Evolutionary conservation across 1,139 yeast genomes (phyloP), one percentile per base, ranked within the genome.

Genomic region (Ogataea hybrid): DNA sequence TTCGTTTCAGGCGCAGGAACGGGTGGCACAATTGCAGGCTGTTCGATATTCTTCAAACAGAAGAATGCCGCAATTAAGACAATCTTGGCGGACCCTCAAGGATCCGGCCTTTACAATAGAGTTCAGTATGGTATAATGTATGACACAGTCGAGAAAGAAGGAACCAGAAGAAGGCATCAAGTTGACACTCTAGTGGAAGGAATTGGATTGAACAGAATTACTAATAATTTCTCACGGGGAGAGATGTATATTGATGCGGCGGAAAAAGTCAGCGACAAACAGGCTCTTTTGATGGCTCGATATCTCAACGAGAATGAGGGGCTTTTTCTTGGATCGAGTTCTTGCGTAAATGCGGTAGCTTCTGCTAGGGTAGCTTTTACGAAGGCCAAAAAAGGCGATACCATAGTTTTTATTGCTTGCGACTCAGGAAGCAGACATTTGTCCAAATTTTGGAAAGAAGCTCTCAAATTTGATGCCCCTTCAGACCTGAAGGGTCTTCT

Each of bases 271-370:
- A n/a, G n/a, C n/a, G n/a, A n/a, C n/a, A n/a, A n/a, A n/a, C n/a
- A n/a, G n/a, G n/a, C n/a, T n/a, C n/a, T n/a, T n/a, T n/a, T n/a
- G n/a, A n/a, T n/a, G n/a, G n/a, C n/a, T n/a, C n/a, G n/a, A n/a
- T n/a, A n/a, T n/a, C n/a, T n/a, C n/a, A n/a, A n/a, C n/a, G n/a
- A n/a, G n/a, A n/a, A n/a, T n/a, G n/a, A n/a, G n/a, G n/a, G n/a
- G n/a, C n/a, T n/a, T n/a, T n/a, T n/a, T n/a, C n/a, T n/a, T n/a
- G n/a, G n/a, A n/a, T n/a, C n/a, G n/a, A n/a, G n/a, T n/a, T n/a
- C n/a, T n/a, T n/a, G n/a, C n/a, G n/a, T 92, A 25, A 89, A 90
- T 59, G 90, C 96, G 39, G 96, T 87, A 1, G 97, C 96, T 1
- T 95, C 96, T 0, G 77, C 81, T 6, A 71, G 79, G 50, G 64